Evolutionary conservation across 1,284 basidiomycete species (phyloP), one percentile per base, ranked within the genome.

Genomic region (Apiotrichum gracile): DNA sequence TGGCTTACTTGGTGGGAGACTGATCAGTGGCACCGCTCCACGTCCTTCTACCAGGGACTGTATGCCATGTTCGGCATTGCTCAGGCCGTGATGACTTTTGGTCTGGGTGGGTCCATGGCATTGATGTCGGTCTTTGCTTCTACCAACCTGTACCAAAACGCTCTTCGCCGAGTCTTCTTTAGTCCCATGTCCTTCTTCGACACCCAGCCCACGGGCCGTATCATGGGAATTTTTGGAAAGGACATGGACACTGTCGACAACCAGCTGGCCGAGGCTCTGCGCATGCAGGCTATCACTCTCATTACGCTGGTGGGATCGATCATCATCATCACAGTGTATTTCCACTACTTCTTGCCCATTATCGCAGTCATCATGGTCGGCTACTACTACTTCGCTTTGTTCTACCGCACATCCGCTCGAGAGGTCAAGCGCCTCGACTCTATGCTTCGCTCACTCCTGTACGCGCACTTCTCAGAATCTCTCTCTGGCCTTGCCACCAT

Each of bases 391-490:
- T 58, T 58, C 56, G 60, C 65, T 4, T 47, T 65, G 44, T 93
- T 91, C 76, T 96, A 96, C 66, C 84, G 89, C 26, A 81, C 86
- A 0, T 90, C 88, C 65, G 88, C 92, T 12, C 80, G 91, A 63
- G 92, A 96, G 70, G 43, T 70, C 40, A 70, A 69, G 50, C 62
- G 66, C 19, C 47, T 65, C 79, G 84, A 86, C 63, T 45, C 82
- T 0, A 82, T 85, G 75, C 77, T 86, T 13, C 82, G 85, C 38
- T 84, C 83, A 0, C 70, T 85, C 24, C 78, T 91, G 16, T 91
- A 90, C 67, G 81, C 85, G 2, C 88, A 90, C 74, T 86, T 91
- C 64, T 83, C 85, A 1, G 88, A 92, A 73, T 86, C 86, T 27
- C 75, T 91, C 2, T 83, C 68, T 0, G 88, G 87, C 5, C 73